These are phyloP conservation scores for Panicum hallii DNA, from an alignment of 202 grass and related monocot species.

Conservation along the genomic window DNA sequence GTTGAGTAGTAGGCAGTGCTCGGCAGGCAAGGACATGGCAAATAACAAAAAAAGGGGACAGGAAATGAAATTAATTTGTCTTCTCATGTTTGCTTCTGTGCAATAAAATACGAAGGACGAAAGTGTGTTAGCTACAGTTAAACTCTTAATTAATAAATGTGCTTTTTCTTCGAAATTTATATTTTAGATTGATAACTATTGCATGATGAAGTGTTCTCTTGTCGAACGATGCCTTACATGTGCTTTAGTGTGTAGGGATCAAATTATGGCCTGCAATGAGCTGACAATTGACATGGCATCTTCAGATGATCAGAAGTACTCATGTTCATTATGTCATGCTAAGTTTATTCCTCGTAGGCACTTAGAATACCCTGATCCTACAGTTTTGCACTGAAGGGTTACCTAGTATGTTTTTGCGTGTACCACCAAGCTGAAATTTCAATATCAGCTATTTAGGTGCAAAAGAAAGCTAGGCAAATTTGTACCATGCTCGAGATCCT, in stretches of 20 bases:
- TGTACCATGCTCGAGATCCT: not conserved
- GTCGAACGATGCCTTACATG: not conserved
- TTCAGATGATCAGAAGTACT: conserved; percentile 2
- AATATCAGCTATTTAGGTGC: not conserved
- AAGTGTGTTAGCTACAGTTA: not conserved
- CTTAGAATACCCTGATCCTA: not conserved
- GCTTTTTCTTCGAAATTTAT: not conserved
- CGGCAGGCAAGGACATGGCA: not conserved
- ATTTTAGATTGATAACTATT: not conserved
- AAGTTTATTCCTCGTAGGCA: not conserved
- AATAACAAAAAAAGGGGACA: not conserved
- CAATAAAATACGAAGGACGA: not conserved
- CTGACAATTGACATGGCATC: not conserved
- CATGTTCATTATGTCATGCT: not conserved
- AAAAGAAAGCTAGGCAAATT: conserved; percentile 8
- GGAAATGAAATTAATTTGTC: not conserved
- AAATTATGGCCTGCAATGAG: not conserved
- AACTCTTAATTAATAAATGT: not conserved
- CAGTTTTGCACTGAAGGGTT: not conserved
- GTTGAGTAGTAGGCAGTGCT: not conserved
- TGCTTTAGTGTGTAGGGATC: not conserved
- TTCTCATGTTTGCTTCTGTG: conserved; percentile 21
- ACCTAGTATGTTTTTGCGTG: not conserved
- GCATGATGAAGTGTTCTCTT: not conserved
- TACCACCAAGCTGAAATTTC: not conserved